Conservation (phyloP, 2,329 filamentous ascomycete genomes). For the Pseudogymnoascus sp. region DNA sequence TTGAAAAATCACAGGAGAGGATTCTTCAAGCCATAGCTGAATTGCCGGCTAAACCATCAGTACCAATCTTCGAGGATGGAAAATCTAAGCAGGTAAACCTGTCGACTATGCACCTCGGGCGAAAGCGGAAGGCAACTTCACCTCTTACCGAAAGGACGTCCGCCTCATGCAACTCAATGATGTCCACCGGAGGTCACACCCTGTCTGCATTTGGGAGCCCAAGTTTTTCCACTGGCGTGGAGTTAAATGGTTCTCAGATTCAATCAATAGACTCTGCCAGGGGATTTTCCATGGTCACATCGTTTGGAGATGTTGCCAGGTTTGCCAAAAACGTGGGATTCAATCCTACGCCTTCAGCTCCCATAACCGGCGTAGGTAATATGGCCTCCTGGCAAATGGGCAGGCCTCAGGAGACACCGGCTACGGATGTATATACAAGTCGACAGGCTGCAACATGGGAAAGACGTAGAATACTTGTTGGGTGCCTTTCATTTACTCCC, state of each 20-base stretch:
- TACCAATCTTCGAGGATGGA: neutral
- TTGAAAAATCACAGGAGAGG: neutral
- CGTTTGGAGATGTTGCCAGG: neutral
- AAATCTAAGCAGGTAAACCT: neutral
- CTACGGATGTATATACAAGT: neutral
- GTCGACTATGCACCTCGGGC: neutral
- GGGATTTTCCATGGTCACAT: neutral
- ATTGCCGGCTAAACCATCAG: neutral
- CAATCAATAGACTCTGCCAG: neutral
- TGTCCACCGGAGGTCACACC: too few species aligned
- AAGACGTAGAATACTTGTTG: neutral
- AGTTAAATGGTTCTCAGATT: neutral
- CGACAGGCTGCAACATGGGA: neutral
- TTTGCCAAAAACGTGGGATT: neutral
- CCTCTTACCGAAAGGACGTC: neutral
- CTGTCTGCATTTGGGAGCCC: neutral
- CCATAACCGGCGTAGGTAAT: neutral
- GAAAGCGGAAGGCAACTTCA: neutral
- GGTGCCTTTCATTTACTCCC: neutral
- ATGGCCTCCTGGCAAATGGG: neutral
- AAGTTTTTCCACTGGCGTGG: neutral
- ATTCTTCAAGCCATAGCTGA: neutral
- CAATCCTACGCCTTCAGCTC: neutral
- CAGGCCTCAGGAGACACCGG: neutral
- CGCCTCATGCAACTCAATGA: neutral